A percentile compares a stretch with the other conserved stretches of the same genome.
phyloP scores from a whole-genome alignment of 345 rosid genomes.

The Rubroshorea leprosula region DNA sequence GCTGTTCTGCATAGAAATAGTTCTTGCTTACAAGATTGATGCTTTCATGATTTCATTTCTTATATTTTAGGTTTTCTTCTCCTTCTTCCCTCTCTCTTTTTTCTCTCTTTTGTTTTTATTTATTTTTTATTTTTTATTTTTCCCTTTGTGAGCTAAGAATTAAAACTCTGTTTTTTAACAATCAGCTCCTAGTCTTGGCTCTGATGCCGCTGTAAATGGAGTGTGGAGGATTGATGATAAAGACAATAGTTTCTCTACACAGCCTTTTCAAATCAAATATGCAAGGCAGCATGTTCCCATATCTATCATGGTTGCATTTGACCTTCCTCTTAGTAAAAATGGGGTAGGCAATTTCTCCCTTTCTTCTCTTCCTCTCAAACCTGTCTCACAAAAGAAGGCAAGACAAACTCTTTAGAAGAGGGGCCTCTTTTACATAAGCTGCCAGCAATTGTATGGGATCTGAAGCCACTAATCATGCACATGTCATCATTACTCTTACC shows the following conservation, averaged over 20 bases:
- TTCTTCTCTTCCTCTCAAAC: background rate
- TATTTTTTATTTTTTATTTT: too few species aligned
- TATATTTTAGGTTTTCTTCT: too few species aligned
- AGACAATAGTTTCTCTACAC: slow-evolving; percentile 84
- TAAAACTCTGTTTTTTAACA: slow-evolving; percentile 13
- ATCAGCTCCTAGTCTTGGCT: slow-evolving; percentile 60
- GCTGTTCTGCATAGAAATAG: background rate
- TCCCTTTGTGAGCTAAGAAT: background rate
- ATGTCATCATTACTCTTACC: background rate
- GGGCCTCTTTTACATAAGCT: too few species aligned
- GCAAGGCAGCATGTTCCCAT: slow-evolving; percentile 88
- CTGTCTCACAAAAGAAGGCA: background rate
- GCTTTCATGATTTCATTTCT: too few species aligned
- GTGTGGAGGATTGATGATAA: slow-evolving; percentile 81
- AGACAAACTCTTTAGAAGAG: too few species aligned
- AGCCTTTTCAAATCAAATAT: slow-evolving; percentile 78
- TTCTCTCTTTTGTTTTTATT: too few species aligned
- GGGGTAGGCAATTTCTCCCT: slow-evolving; percentile 40
- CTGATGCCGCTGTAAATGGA: slow-evolving; percentile 46
- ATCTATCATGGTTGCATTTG: slow-evolving; percentile 72
- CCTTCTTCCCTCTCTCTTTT: too few species aligned
- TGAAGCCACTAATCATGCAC: too few species aligned
- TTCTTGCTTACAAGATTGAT: background rate
- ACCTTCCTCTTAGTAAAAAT: slow-evolving; percentile 44
- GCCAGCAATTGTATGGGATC: too few species aligned